Conservation (phyloP, 129 eudicot genomes). For the Apium graveolens region DNA sequence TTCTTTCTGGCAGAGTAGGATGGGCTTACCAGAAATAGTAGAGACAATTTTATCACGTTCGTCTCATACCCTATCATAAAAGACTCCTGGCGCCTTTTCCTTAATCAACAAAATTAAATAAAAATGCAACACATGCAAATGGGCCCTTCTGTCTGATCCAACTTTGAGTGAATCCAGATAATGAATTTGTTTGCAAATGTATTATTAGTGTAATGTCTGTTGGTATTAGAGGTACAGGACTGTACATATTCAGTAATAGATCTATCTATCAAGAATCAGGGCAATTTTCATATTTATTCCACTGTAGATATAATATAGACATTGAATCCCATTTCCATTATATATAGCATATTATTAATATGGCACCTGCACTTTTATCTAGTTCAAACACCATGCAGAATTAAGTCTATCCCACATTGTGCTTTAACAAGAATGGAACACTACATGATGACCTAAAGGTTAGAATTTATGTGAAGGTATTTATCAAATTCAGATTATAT, state of each 20-base stretch:
- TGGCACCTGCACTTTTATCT: background rate
- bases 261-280: too few species aligned
- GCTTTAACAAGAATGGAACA: background rate
- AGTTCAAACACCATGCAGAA: background rate
- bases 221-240: background rate
- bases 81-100: background rate
- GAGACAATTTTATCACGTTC: background rate
- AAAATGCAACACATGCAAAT: too few species aligned
- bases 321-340: too few species aligned
- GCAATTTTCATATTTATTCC: too few species aligned
- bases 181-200: too few species aligned
- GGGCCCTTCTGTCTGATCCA: too few species aligned
- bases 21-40: background rate
- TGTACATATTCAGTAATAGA: too few species aligned
- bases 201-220: background rate
- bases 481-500: background rate
- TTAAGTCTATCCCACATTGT: background rate
- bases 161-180: too few species aligned
- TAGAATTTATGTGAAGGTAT: background rate
- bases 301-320: too few species aligned
- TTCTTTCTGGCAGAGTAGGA: too few species aligned
- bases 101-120: too few species aligned
- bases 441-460: background rate
- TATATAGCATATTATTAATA: too few species aligned
- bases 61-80: background rate